Percentiles rank a stretch among this genome's conserved stretches.
phyloP scores from a whole-genome alignment of 495 filamentous ascomycete genomes.

The Hypoxylon crocopeplum region DNA sequence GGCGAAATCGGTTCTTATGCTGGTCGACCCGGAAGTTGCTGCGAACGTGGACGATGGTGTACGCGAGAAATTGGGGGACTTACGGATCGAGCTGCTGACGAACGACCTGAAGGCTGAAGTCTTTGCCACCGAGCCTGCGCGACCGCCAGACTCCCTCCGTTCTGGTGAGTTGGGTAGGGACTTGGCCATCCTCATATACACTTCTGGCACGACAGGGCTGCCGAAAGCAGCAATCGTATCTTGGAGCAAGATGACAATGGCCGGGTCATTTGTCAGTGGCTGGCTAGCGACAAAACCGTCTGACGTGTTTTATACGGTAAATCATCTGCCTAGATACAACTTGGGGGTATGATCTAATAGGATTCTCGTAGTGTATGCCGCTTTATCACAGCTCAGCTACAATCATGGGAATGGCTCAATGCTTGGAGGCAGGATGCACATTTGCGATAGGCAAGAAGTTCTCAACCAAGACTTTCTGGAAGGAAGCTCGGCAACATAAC shows the following conservation, averaged over 20 bases:
- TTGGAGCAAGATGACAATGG: slow-evolving; percentile 71
- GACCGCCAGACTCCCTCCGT: slow-evolving; percentile 69
- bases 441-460: slow-evolving; percentile 81
- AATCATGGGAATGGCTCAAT: slow-evolving; percentile 69
- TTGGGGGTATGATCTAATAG: not conserved
- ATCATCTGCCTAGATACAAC: not conserved
- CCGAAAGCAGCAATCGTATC: slow-evolving; percentile 89
- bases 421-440: slow-evolving; percentile 66
- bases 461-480: slow-evolving; percentile 82
- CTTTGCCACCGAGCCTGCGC: slow-evolving; percentile 59
- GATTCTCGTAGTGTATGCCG: slow-evolving; percentile 74
- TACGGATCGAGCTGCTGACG: slow-evolving; percentile 69
- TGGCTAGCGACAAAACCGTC: slow-evolving; percentile 63
- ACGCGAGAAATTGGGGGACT: slow-evolving; percentile 45
- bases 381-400: slow-evolving; percentile 89
- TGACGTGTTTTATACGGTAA: slow-evolving; percentile 85
- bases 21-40: slow-evolving; percentile 76
- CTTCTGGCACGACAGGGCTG: slow-evolving; percentile 86
- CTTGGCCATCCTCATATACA: slow-evolving; percentile 82
- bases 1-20: slow-evolving; percentile 70
- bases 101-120: slow-evolving; percentile 69
- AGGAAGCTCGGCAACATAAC: slow-evolving; percentile 71
- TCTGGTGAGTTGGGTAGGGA: slow-evolving; percentile 57
- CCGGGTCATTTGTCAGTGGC: slow-evolving; percentile 58
- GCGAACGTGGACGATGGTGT: slow-evolving; percentile 55